Base-by-base conservation (phyloP, 352 stramenopile species). In the Pythium catenulatum region DNA sequence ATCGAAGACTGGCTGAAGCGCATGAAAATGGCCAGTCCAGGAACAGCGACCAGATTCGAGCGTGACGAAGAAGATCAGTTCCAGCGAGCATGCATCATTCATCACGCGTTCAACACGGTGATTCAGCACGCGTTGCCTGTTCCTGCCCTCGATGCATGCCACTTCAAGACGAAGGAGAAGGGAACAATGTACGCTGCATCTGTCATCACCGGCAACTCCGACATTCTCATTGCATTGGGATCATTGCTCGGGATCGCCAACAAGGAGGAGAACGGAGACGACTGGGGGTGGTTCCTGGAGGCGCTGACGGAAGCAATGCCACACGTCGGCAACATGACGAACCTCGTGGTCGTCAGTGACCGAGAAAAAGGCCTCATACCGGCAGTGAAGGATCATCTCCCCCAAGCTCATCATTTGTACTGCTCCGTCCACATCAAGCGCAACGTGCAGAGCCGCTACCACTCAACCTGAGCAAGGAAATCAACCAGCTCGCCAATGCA, bases 351-450 rank as follows among this genome's bases (percentile, higher is more conserved):
- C 30, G 70, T 79, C 50, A 79, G 70, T 37, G 70, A 79, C 19
- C 34, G 70, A 25, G 70, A 68, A 0, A 79, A 79, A 54, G 37
- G 70, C 4, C 27, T 69, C 2, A 63, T 50, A 3, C 30, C 48
- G 8, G 48, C 69, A 13, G 65, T 75, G 17, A 5, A 36, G 23
- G 9, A 25, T 21, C 25, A 54, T 41, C 39, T 75, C 13, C 69
- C 45, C 8, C 14, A 69, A 43, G 58, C 58, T 8, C 58, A 69
- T 41, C 58, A 69, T 30, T 69, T 32, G 27, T 69, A 65, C 34
- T 78, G 69, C 48, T 78, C 69, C 1, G 69, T 78, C 1, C 69
- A 78, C 69, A 78, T 78, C 27, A 78, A 78, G 46, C 43, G 69
- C 4, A 65, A 78, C n/a, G 45, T 75, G 15, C 41, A 79, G 25